Percentiles rank a stretch among this genome's conserved stretches.
Evolutionary conservation across 352 stramenopile genomes (phyloP).

Genomic region (Globisporangium abappressorium): DNA sequence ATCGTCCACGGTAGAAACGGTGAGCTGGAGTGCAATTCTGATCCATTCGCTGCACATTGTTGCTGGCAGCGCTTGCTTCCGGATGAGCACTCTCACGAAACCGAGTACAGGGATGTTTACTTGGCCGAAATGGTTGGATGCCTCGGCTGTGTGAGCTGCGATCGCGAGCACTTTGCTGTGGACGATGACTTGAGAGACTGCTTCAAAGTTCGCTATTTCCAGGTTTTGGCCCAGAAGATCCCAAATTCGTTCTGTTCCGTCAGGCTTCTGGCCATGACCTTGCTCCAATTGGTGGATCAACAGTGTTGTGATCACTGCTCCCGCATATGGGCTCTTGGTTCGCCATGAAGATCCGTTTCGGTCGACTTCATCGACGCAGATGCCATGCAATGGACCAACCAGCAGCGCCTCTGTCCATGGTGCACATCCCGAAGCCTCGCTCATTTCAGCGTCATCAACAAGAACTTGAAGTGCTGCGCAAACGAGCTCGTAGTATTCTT

Average conservation of each 20-base stretch:
- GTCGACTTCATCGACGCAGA: slow-evolving; percentile 1
- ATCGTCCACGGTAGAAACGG: neutral
- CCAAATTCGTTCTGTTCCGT: neutral
- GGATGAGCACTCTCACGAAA: neutral
- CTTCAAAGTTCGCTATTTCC: neutral
- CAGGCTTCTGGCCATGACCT: neutral
- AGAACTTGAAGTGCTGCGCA: neutral
- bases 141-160: neutral
- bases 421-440: no score
- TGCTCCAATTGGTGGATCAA: neutral
- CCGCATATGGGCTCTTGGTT: neutral
- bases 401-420: neutral
- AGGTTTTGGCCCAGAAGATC: neutral
- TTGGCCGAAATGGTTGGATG: neutral
- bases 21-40: neutral
- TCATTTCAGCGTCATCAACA: neutral
- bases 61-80: neutral
- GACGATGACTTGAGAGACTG: neutral
- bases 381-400: neutral
- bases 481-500: neutral
- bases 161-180: neutral
- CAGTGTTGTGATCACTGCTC: neutral
- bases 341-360: neutral
- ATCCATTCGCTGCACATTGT: neutral
- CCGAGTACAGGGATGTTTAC: neutral